These are phyloP conservation scores for Hypoxylon crocopeplum DNA, from an alignment of 495 filamentous ascomycete genomes.

Conservation along the genomic window DNA sequence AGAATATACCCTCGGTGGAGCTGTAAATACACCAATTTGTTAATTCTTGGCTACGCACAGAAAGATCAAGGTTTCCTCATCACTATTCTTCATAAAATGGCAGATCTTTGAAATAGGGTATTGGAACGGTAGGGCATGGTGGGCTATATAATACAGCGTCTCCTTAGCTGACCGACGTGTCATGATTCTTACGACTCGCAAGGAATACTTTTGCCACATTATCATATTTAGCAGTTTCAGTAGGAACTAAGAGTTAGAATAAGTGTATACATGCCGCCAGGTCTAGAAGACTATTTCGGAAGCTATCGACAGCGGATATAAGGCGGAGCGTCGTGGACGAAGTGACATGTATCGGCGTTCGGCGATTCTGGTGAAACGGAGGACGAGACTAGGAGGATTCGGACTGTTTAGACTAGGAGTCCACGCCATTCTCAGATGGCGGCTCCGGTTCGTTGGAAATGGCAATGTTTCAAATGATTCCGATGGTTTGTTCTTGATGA, in stretches of 20 bases:
- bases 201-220: too few species aligned
- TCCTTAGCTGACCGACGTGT: background rate
- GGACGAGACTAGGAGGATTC: constrained; percentile 19
- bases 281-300: background rate
- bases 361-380: constrained; percentile 15
- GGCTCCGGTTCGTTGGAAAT: background rate
- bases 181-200: background rate
- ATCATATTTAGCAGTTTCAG: too few species aligned
- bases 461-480: background rate
- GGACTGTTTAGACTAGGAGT: background rate
- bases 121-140: background rate
- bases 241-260: too few species aligned
- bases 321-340: background rate
- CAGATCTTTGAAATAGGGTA: constrained; percentile 1
- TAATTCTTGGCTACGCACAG: constrained; percentile 5
- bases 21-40: constrained; percentile 25
- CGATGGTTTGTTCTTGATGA: background rate
- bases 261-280: too few species aligned
- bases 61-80: background rate
- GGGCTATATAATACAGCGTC: constrained; percentile 8
- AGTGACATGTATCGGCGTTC: background rate
- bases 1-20: constrained; percentile 30
- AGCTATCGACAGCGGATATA: too few species aligned
- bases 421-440: background rate
- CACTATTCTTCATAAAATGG: background rate